Base-by-base conservation (phyloP, 768 basidiomycete genomes). In the Terana coerulea region DNA sequence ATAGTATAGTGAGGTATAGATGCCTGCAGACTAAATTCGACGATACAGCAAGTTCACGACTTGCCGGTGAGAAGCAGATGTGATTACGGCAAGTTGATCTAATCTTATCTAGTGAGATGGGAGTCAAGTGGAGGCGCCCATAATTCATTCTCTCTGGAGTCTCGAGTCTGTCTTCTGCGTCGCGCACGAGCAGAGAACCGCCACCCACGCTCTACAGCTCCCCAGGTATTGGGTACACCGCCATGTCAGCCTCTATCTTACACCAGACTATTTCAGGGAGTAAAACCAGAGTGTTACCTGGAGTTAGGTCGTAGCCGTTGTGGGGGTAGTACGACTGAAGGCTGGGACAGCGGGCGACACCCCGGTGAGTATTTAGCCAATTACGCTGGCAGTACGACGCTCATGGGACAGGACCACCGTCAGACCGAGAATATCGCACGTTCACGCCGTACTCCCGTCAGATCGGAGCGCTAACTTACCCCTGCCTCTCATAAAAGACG, bases 401-500 rank as follows among this genome's bases (percentile, higher is more conserved):
- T n/a, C 24, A 39, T 22, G 24, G 12, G 37, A n/a, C 37, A n/a
- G 24, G 37, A n/a, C 24, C n/a, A 39, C 37, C 34, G 34, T 35
- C 34, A 17, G 9, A 31, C 45, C 21, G 10, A 46, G 15, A 17
- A 14, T 30, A 46, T 34, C 31, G 31, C 45, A 46, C 45, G 30
- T 46, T 46, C 30, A 30, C 5, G 5, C 26, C 26, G 28, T 45
- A 26, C 8, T 11, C 5, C 43, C 45, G 45, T 30, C 17, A 31
- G 19, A 46, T 46, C 45, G 45, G 45, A 46, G 45, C 45, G 45
- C 45, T 46, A 29, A n/a, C n/a, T 11, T 39, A 34, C 31, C 15
- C 45, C 14, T 26, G 11, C 24, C 15, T 14, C 9, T n/a, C 21
- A 46, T 46, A 46, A 46, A 30, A 33, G 30, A 31, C 28, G 19